Conservation (phyloP, 108 stramenopile genomes). For the Conticribra weissflogii region DNA sequence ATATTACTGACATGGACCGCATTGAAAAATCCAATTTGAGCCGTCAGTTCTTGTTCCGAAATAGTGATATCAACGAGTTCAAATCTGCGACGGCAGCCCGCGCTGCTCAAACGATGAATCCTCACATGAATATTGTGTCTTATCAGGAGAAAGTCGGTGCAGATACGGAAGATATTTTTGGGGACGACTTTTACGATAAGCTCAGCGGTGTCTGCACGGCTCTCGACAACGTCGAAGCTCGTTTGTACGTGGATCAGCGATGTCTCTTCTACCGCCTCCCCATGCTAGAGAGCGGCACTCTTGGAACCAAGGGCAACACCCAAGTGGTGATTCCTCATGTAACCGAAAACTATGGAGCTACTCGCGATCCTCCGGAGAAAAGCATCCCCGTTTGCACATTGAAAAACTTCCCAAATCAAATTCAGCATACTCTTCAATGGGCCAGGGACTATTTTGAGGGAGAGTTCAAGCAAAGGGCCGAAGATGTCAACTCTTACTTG, state of each 20-base stretch:
- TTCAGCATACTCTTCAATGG: constrained; percentile 98
- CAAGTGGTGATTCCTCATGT: constrained; percentile 96
- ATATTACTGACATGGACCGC: constrained; percentile 99
- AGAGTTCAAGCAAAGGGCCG: constrained; percentile 93
- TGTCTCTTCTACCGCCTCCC: constrained; percentile 96
- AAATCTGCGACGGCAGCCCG: constrained; percentile 91
- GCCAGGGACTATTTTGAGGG: constrained; percentile 99
- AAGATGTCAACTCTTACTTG: constrained; percentile 95
- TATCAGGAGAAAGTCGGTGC: constrained; percentile 93
- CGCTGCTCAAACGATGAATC: constrained; percentile 93
- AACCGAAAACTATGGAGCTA: constrained; percentile 98
- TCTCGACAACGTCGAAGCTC: constrained; percentile 98
- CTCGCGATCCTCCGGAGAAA: constrained; percentile 98
- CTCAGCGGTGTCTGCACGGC: constrained; percentile 97
- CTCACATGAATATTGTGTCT: constrained; percentile 80
- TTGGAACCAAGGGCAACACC: constrained; percentile 98
- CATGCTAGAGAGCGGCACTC: constrained; percentile 98
- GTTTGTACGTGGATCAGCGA: constrained; percentile 96
- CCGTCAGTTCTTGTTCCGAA: constrained; percentile 98
- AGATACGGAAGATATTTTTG: constrained; percentile 96
- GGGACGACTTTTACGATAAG: constrained; percentile 96
- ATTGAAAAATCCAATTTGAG: constrained; percentile 97
- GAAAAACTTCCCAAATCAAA: constrained; percentile 99
- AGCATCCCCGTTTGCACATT: constrained; percentile 98
- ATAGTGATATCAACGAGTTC: constrained; percentile 91